These are phyloP conservation scores for Discostella stelligera DNA, from an alignment of 352 stramenopile genomes.

Conservation along the genomic window DNA sequence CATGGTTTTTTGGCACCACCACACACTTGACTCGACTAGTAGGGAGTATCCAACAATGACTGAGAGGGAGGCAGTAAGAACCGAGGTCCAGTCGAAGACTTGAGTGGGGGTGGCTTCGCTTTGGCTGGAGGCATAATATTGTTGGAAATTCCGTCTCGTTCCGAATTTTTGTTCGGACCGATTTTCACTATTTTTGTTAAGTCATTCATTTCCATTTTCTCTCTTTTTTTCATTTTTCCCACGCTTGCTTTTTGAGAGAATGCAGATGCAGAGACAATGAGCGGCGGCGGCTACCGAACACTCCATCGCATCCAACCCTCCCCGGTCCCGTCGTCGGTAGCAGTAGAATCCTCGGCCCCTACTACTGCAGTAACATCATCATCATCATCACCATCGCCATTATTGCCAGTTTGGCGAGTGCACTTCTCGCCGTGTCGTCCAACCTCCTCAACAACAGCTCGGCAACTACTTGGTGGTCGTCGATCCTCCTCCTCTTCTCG, in stretches of 20 bases:
- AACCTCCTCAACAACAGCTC: neutral
- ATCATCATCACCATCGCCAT: constrained; percentile 12
- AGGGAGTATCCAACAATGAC: no score
- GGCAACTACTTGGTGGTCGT: constrained; percentile 3
- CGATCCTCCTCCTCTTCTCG: constrained; percentile 12
- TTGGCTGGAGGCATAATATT: no score
- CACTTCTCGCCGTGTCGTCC: constrained; percentile 35
- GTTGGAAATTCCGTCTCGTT: no score
- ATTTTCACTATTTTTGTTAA: no score
- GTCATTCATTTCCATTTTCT: no score
- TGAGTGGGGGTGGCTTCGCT: constrained; percentile 15
- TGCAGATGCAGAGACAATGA: constrained; percentile 50
- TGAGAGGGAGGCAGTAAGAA: no score
- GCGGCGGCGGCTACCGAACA: constrained; percentile 67
- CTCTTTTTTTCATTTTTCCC: no score
- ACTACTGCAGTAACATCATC: neutral
- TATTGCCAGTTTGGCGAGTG: constrained; percentile 29
- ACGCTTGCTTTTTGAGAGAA: no score
- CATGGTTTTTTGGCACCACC: constrained; percentile 25
- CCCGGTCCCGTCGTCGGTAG: neutral
- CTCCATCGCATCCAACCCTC: constrained; percentile 58
- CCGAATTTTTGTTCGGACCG: no score
- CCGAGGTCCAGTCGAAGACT: no score
- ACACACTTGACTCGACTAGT: neutral
- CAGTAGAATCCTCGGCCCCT: neutral